These are phyloP conservation scores for Aureobasidium sp. DNA, from an alignment of 2,329 filamentous ascomycete genomes.

Conservation along the genomic window DNA sequence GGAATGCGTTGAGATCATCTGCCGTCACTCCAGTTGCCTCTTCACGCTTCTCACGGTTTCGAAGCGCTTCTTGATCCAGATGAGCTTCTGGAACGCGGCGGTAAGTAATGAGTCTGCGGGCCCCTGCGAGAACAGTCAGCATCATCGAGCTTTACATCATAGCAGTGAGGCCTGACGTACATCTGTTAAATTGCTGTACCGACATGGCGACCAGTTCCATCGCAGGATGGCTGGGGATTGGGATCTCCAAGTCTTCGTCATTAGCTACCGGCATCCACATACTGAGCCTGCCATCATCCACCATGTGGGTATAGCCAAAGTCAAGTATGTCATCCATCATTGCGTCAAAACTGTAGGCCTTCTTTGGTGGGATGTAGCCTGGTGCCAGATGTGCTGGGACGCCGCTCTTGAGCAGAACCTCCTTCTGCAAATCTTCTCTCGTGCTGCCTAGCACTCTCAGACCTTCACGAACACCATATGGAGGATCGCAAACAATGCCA, in stretches of 20 bases:
- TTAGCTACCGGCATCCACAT: slow-evolving; percentile 50
- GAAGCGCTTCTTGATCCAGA: slow-evolving; percentile 36
- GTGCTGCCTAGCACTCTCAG: slow-evolving; percentile 76
- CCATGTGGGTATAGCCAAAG: slow-evolving; percentile 70
- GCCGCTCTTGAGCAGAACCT: slow-evolving; percentile 60
- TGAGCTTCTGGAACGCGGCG: slow-evolving; percentile 56
- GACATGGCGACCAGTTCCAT: slow-evolving; percentile 70
- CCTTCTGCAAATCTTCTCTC: slow-evolving; percentile 46
- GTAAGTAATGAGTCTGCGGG: slow-evolving; percentile 81
- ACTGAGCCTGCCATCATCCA: slow-evolving; percentile 70
- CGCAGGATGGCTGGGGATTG: slow-evolving; percentile 66
- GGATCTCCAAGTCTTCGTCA: slow-evolving; percentile 18
- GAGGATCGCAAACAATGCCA: slow-evolving; percentile 90
- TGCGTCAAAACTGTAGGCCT: slow-evolving; percentile 82
- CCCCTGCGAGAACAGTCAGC: slow-evolving; percentile 52
- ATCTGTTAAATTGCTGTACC: slow-evolving; percentile 84
- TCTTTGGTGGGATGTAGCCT: slow-evolving; percentile 78
- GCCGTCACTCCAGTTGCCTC: slow-evolving; percentile 45
- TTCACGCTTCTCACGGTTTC: slow-evolving; percentile 23
- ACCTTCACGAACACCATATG: slow-evolving; percentile 90
- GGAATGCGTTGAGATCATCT: slow-evolving; percentile 62
- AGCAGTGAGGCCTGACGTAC: slow-evolving; percentile 40
- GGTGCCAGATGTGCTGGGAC: slow-evolving; percentile 62
- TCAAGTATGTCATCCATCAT: slow-evolving; percentile 86
- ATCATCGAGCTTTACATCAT: not conserved